A percentile compares a stretch with the other conserved stretches of the same genome.
These are phyloP conservation scores for Cyamopsis tetragonoloba DNA, from an alignment of 306 rosid genomes.

Conservation along the genomic window DNA sequence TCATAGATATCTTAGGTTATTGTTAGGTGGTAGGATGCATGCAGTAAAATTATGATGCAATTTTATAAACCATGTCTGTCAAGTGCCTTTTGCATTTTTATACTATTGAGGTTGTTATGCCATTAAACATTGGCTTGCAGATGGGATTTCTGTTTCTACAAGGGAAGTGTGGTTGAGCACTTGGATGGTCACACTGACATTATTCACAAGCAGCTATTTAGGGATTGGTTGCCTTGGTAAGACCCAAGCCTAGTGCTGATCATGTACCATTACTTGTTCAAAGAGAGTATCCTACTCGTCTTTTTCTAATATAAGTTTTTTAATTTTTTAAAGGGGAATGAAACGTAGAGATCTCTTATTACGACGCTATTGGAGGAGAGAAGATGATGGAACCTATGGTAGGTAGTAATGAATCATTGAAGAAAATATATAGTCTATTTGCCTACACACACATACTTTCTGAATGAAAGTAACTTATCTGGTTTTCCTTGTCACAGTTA, in stretches of 20 bases:
- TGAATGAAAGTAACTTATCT: slow-evolving; percentile 36
- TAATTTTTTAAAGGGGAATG: slow-evolving; percentile 70
- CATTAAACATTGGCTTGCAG: slow-evolving; percentile 51
- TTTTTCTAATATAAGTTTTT: not conserved
- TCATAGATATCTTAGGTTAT: not conserved
- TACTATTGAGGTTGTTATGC: slow-evolving; percentile 31
- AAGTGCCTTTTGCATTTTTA: slow-evolving; percentile 17
- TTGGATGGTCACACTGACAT: slow-evolving; percentile 98
- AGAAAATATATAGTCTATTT: not conserved
- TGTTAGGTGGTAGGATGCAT: not conserved
- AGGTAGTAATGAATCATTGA: slow-evolving; percentile 52
- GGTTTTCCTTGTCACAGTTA: slow-evolving; percentile 60
- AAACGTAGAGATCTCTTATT: slow-evolving; percentile 80
- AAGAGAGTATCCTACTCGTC: slow-evolving; percentile 6
- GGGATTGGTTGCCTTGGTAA: slow-evolving; percentile 96
- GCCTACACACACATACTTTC: not conserved
- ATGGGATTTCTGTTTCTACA: slow-evolving; percentile 90
- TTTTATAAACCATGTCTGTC: slow-evolving; percentile 9
- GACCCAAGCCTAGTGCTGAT: slow-evolving; percentile 34
- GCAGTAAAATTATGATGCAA: not conserved
- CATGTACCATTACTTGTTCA: slow-evolving; percentile 25
- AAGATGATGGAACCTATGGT: slow-evolving; percentile 99
- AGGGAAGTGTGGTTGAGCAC: slow-evolving; percentile 85
- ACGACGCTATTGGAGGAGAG: slow-evolving; percentile 98
- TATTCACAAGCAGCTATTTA: slow-evolving; percentile 64